Evolutionary conservation across 2,329 filamentous ascomycete genomes (phyloP).

Genomic region (Stachybotrys echinatus): DNA sequence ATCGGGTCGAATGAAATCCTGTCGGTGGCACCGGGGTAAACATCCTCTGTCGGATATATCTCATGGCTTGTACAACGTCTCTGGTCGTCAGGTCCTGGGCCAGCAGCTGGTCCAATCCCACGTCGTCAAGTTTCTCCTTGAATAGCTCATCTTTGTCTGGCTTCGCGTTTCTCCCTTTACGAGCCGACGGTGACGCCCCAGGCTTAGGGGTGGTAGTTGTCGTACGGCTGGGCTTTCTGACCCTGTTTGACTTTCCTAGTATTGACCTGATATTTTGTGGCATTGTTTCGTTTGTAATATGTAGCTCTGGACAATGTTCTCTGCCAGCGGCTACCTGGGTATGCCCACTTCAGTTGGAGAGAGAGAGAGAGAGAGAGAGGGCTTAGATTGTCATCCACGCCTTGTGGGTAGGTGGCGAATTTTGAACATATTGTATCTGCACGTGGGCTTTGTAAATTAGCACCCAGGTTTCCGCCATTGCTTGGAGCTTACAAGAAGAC

Average conservation of each 20-base stretch:
- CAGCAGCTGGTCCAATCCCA: constrained; percentile 50
- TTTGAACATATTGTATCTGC: too few relatives aligned
- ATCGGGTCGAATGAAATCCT: constrained; percentile 60
- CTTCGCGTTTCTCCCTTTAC: constrained; percentile 15
- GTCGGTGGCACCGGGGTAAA: constrained; percentile 58
- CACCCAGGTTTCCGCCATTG: too few relatives aligned
- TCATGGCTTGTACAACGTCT: constrained; percentile 60
- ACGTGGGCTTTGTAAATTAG: too few relatives aligned
- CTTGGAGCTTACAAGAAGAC: too few relatives aligned
- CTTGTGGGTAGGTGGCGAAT: not conserved
- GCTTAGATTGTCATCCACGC: not conserved
- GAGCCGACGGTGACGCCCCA: constrained; percentile 15
- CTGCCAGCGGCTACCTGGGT: too few relatives aligned
- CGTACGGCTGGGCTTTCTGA: constrained; percentile 23
- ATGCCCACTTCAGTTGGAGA: too few relatives aligned
- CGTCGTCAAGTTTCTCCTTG: constrained; percentile 51
- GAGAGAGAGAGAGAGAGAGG: not conserved
- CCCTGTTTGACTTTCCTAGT: constrained; percentile 28
- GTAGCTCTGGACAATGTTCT: too few relatives aligned
- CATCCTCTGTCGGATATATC: constrained; percentile 55
- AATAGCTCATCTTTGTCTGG: constrained; percentile 24
- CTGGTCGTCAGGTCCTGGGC: constrained; percentile 50
- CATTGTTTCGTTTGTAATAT: constrained; percentile 13
- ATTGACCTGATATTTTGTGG: constrained; percentile 30
- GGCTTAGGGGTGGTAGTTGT: constrained; percentile 6